Evolutionary conservation across 345 rosid genomes (phyloP).

Genomic region (Gossypium bickii): DNA sequence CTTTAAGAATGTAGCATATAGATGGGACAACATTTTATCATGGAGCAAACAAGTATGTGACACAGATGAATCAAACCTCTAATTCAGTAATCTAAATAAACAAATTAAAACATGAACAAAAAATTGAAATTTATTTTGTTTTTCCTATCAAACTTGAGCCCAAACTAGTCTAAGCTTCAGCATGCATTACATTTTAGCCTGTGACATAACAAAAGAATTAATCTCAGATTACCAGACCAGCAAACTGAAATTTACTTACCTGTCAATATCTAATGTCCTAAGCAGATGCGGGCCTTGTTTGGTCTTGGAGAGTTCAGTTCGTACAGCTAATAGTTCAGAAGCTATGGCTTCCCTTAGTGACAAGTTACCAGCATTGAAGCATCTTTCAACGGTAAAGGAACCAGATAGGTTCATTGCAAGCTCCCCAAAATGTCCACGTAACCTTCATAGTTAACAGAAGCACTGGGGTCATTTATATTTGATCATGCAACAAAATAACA

Average conservation of each 20-base stretch:
- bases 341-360: conserved; percentile 71
- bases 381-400: conserved; percentile 81
- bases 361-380: conserved; percentile 64
- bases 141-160: background rate
- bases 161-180: background rate
- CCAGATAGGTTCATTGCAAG: conserved; percentile 67
- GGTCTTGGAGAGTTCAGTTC: conserved; percentile 56
- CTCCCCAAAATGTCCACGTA: conserved; percentile 79
- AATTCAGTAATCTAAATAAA: background rate
- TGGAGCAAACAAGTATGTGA: background rate
- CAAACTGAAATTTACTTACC: conserved; percentile 42
- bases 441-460: conserved; percentile 35
- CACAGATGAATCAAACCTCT: background rate
- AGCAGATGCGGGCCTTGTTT: conserved; percentile 81
- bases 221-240: background rate
- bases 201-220: background rate
- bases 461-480: background rate
- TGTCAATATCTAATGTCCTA: conserved; percentile 70
- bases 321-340: conserved; percentile 59
- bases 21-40: background rate
- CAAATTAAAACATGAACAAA: conserved; percentile 6
- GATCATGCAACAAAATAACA: background rate
- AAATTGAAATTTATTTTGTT: conserved; percentile 13
- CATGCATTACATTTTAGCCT: background rate
- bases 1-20: background rate